A percentile compares a stretch with the other conserved stretches of the same genome.
These are phyloP conservation scores for Pythium oligandrum DNA, from an alignment of 352 stramenopile genomes.

Conservation along the genomic window DNA sequence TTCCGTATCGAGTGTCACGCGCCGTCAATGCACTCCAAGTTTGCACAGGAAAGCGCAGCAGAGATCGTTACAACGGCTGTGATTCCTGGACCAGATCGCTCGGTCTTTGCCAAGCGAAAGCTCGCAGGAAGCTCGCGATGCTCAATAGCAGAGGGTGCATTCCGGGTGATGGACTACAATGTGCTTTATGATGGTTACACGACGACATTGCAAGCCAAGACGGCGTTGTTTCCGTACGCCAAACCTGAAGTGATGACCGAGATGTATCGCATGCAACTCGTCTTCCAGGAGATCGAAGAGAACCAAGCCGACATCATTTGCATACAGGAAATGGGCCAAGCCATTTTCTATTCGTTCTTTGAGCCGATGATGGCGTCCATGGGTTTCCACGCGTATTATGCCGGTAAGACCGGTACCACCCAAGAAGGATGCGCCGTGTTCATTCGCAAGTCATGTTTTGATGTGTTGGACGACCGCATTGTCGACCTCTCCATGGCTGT, in stretches of 20 bases:
- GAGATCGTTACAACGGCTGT: slow-evolving; percentile 31
- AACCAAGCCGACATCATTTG: slow-evolving; percentile 58
- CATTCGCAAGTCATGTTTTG: slow-evolving; percentile 30
- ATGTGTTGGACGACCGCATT: slow-evolving; percentile 38
- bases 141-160: slow-evolving; percentile 15
- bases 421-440: slow-evolving; percentile 70
- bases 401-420: slow-evolving; percentile 59
- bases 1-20: slow-evolving; percentile 59
- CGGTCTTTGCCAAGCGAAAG: slow-evolving; percentile 41
- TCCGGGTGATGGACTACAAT: slow-evolving; percentile 84
- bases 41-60: slow-evolving; percentile 32
- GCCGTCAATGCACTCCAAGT: slow-evolving; percentile 23
- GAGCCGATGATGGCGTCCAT: slow-evolving; percentile 42
- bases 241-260: slow-evolving; percentile 38
- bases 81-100: slow-evolving; percentile 38
- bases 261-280: slow-evolving; percentile 67
- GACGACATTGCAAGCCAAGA: slow-evolving; percentile 42
- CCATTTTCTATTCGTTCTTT: slow-evolving; percentile 52
- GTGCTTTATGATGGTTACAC: slow-evolving; percentile 74
- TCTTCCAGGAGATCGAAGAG: slow-evolving; percentile 70
- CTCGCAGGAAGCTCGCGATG: slow-evolving; percentile 13
- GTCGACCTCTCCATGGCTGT: slow-evolving; percentile 37
- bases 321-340: slow-evolving; percentile 68
- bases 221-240: slow-evolving; percentile 62
- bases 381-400: slow-evolving; percentile 52